Base-by-base conservation (phyloP, 139 green algal genomes). In the Picochlorum sp. region DNA sequence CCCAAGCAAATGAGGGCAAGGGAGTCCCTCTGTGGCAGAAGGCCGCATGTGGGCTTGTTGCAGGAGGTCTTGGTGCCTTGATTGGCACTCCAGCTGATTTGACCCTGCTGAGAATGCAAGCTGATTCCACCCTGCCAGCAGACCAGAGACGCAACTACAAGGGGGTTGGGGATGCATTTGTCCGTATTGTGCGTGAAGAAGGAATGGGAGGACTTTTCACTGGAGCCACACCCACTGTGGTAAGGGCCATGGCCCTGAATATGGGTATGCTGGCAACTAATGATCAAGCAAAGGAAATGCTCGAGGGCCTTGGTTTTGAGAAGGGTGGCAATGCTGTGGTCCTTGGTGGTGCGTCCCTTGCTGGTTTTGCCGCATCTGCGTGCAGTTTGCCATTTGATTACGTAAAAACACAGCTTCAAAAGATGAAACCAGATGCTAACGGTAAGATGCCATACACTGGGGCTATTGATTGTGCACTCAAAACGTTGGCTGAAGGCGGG, bases 211-310 rank as follows among this genome's bases (percentile, higher is more conserved):
- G 89, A 18, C 80, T 95, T 55, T 96, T 96, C 83, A 82, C 77
- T 50, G 93, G 93, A 16, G 88, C 85, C 8, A 81, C 76, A 4
- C 93, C 93, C 50, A 99, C 93, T 16, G 85, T 98, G 22, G 85
- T 94, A 13, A 81, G 93, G 28, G 93, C 93, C 58, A 97, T 97
- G 89, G 82, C 91, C 3, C 83, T 99, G 41, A 99, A 99, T 87
- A 98, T 98, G 93, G 93, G 93, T 61, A 99, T 98, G 93, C 78
- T 99, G 43, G 93, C 93, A 13, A 93, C 88, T 52, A 97, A 98
- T 74, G 93, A 99, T 67, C 89, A 97, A 83, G 82, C 85, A 43
- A 94, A 96, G 80, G 92, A 99, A 77, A 86, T 89, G 65, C 70
- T 98, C 14, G 77, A 81, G 68, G 69, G 65, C 7, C 50, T 74